These are phyloP conservation scores for Xylaria flabelliformis DNA, from an alignment of 495 filamentous ascomycete species.

Conservation along the genomic window DNA sequence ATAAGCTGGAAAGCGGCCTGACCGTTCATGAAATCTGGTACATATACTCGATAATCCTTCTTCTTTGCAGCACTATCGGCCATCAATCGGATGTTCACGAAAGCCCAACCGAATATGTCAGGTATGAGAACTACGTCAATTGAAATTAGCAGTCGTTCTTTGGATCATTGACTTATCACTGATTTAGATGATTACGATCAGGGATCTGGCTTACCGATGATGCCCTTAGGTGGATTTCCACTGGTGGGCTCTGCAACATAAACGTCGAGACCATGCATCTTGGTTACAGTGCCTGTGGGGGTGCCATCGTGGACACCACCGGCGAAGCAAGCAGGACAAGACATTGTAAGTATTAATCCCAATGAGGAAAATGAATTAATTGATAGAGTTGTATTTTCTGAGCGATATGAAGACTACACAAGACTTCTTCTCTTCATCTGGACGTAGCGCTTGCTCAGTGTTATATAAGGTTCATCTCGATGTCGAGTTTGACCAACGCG, in stretches of 20 bases:
- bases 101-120: slow-evolving; percentile 57
- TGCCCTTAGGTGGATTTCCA: slow-evolving; percentile 40
- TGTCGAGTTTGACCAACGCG: not conserved
- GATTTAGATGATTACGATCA: not conserved
- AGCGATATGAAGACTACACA: not conserved
- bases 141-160: not conserved
- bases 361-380: not conserved
- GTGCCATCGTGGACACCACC: slow-evolving; percentile 33
- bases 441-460: not conserved
- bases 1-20: not conserved
- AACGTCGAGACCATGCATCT: slow-evolving; percentile 49
- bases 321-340: slow-evolving; percentile 38
- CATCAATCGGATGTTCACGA: slow-evolving; percentile 54
- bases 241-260: slow-evolving; percentile 48
- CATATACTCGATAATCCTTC: slow-evolving; percentile 47
- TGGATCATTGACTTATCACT: not conserved
- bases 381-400: not conserved
- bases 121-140: slow-evolving; percentile 47
- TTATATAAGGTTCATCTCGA: not conserved
- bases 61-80: slow-evolving; percentile 55
- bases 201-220: slow-evolving; percentile 34
- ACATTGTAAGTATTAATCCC: slow-evolving; percentile 26
- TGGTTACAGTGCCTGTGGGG: slow-evolving; percentile 31
- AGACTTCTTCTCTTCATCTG: not conserved
- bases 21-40: slow-evolving; percentile 61